These are phyloP conservation scores for Wickerhamiella pararugosa DNA, from an alignment of 1,139 yeast genomes.

Conservation along the genomic window DNA sequence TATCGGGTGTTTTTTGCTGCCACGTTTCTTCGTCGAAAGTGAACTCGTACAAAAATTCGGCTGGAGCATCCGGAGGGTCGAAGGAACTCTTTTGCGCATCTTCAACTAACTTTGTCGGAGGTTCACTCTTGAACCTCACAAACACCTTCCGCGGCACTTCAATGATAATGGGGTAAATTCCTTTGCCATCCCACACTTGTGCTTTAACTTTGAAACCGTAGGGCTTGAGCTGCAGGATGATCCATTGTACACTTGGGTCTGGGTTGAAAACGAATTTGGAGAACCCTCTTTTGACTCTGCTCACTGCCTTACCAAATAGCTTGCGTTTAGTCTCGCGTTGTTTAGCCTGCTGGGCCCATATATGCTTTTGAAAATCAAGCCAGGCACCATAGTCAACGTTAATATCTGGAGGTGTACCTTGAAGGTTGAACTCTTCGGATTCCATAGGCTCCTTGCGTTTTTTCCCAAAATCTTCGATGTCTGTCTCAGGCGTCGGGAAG, in stretches of 20 bases:
- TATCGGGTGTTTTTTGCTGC: slow-evolving; percentile 45
- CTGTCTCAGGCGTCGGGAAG: slow-evolving; percentile 28
- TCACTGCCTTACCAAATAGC: slow-evolving; percentile 49
- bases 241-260: slow-evolving; percentile 45
- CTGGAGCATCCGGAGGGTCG: slow-evolving; percentile 32
- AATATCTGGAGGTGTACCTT: slow-evolving; percentile 22
- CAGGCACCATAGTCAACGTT: slow-evolving; percentile 62
- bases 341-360: slow-evolving; percentile 66
- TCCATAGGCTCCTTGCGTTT: slow-evolving; percentile 10
- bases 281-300: slow-evolving; percentile 38
- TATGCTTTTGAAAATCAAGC: slow-evolving; percentile 62
- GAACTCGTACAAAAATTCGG: slow-evolving; percentile 42
- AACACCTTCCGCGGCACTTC: slow-evolving; percentile 62
- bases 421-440: not conserved
- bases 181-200: slow-evolving; percentile 50
- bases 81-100: slow-evolving; percentile 7
- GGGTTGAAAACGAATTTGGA: slow-evolving; percentile 30
- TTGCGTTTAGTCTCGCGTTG: slow-evolving; percentile 58
- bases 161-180: slow-evolving; percentile 58
- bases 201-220: slow-evolving; percentile 45
- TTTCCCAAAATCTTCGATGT: slow-evolving; percentile 58
- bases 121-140: slow-evolving; percentile 43
- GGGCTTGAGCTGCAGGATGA: slow-evolving; percentile 54
- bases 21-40: slow-evolving; percentile 53
- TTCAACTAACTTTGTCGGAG: slow-evolving; percentile 14